These are phyloP conservation scores for Pleurotus tuoliensis DNA, from an alignment of 768 basidiomycete genomes.

Conservation along the genomic window DNA sequence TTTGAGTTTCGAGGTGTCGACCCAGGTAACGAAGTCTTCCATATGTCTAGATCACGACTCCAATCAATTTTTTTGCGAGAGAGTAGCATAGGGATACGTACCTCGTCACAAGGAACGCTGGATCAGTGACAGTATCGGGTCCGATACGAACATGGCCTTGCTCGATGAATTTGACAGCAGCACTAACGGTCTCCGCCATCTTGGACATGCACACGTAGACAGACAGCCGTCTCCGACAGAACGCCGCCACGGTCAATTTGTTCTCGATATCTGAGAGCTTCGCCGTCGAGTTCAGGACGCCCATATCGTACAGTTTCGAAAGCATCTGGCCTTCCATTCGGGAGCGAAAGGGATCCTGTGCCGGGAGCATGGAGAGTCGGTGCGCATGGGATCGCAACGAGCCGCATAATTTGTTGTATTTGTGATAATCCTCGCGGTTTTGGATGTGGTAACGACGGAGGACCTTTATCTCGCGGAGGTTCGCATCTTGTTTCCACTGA, in stretches of 20 bases:
- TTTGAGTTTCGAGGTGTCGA: constrained; percentile 96
- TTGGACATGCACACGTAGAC: constrained; percentile 90
- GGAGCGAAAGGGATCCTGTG: constrained; percentile 83
- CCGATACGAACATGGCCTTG: constrained; percentile 98
- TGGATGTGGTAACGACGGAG: constrained; percentile 96
- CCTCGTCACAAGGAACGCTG: constrained; percentile 93
- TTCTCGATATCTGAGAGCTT: constrained; percentile 95
- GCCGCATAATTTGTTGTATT: constrained; percentile 97
- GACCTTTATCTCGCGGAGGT: constrained; percentile 85
- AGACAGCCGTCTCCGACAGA: constrained; percentile 87
- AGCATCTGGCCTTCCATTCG: constrained; percentile 85
- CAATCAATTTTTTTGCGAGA: too few relatives aligned
- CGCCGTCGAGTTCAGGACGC: constrained; percentile 79
- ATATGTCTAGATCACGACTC: constrained; percentile 58
- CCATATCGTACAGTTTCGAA: constrained; percentile 96
- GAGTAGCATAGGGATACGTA: constrained; percentile 21
- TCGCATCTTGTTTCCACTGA: constrained; percentile 96
- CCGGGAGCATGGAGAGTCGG: constrained; percentile 79
- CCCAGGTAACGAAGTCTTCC: constrained; percentile 99
- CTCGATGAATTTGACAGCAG: constrained; percentile 95
- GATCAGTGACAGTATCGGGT: constrained; percentile 93
- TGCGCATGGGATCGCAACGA: constrained; percentile 82
- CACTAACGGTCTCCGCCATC: constrained; percentile 94
- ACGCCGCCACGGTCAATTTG: constrained; percentile 92
- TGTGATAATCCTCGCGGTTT: constrained; percentile 91